Base-by-base conservation (phyloP, 1,139 yeast species). In the Hyphopichia buzzinii region DNA sequence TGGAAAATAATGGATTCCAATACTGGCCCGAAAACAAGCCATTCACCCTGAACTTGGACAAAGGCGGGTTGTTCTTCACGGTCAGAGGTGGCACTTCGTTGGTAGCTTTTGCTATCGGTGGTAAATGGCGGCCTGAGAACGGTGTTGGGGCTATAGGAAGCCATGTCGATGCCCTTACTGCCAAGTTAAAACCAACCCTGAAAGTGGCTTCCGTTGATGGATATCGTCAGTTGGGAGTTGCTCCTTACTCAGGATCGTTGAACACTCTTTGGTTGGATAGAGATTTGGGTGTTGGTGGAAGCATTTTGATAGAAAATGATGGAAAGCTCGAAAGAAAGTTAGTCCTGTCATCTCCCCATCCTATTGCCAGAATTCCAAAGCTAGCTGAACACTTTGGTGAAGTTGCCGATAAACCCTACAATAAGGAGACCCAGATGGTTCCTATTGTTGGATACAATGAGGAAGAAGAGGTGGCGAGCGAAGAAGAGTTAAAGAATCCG, bases 1-100 rank as follows among this genome's bases (percentile, higher is more conserved):
- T 81, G 36, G 64, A 64, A 30, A 53, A 60, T 1, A 67, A 72
- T 30, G 86, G 85, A 2, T 81, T 80, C 55, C 56, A 49, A 16
- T 78, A 72, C 50, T 26, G 24, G 24, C 34, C 34, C 17, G 34
- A 31, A 12, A 12, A 8, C 12, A 17, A 31, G 25, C 24, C 26
- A 3, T 26, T 31, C n/a, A 8, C 12, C 11, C 57, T 55, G 4
- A 49, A 50, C 2, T 14, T 46, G 11, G 26, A 30, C 8, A 15
- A 31, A 1, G 57, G 59, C 13, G 59, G 60, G 4, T 37, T 47
- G 21, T 71, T 62, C 44, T 68, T 44, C 40, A 62, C 69, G 8
- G 49, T 55, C 15, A 54, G 73, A 43, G 67, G 62, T 33, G 72
- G 65, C 24, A 57, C 62, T 21, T 48, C 72, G 2, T 39, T 70